Evolutionary conservation across 768 basidiomycete species (phyloP).

Genomic region (Lactarius indigo): DNA sequence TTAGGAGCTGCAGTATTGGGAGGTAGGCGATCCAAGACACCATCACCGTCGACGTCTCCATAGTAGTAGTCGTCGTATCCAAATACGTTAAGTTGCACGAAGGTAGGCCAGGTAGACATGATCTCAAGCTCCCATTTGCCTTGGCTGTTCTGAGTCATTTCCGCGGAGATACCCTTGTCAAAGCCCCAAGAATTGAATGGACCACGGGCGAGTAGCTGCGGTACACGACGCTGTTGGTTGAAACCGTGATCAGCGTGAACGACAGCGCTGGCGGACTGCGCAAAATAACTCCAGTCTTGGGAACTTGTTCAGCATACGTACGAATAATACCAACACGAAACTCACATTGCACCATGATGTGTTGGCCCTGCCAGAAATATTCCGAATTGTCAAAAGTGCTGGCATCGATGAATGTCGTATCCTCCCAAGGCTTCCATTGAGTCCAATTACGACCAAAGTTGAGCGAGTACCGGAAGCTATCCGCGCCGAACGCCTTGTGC

Average conservation of each 20-base stretch:
- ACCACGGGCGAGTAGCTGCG: constrained; percentile 84
- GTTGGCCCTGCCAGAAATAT: constrained; percentile 76
- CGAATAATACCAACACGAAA: constrained; percentile 18
- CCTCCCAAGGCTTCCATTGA: constrained; percentile 75
- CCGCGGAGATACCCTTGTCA: constrained; percentile 71
- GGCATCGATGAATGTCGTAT: constrained; percentile 59
- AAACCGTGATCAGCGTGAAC: constrained; percentile 76
- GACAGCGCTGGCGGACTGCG: constrained; percentile 58
- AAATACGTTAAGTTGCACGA: constrained; percentile 86
- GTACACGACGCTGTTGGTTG: constrained; percentile 65
- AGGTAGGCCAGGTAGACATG: constrained; percentile 89
- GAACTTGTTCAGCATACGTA: background rate
- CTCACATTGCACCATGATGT: constrained; percentile 88
- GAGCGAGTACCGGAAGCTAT: constrained; percentile 81
- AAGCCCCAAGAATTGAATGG: constrained; percentile 92
- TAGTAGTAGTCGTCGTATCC: constrained; percentile 91
- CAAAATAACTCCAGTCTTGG: constrained; percentile 74
- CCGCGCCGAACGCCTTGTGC: constrained; percentile 83
- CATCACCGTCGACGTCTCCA: constrained; percentile 85
- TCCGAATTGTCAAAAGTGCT: constrained; percentile 45
- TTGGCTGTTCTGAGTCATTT: constrained; percentile 62
- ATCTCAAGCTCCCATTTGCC: constrained; percentile 83
- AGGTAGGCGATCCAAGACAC: constrained; percentile 84
- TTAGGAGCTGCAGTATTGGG: constrained; percentile 84
- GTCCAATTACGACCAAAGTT: constrained; percentile 87